phyloP scores from a whole-genome alignment of 1,284 basidiomycete species.

The Cutaneotrichosporon sp. region DNA sequence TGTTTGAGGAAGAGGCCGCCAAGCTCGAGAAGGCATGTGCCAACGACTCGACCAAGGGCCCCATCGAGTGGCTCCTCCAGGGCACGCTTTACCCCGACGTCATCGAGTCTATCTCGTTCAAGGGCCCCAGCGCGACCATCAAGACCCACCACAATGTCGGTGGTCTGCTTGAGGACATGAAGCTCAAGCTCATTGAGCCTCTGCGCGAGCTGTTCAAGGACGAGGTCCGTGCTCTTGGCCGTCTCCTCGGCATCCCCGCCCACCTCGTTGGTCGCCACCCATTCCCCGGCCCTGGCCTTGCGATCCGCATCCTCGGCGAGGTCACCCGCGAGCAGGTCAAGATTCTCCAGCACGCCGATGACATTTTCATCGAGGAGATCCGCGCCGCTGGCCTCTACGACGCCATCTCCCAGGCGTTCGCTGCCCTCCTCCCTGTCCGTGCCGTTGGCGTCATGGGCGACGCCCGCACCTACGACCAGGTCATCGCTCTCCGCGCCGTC shows the following conservation, averaged over 20 bases:
- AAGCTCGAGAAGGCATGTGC: constrained; percentile 68
- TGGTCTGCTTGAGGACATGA: constrained; percentile 95
- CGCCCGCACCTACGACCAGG: constrained; percentile 94
- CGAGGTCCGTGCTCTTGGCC: constrained; percentile 90
- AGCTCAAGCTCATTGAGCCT: constrained; percentile 97
- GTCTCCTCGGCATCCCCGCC: constrained; percentile 82
- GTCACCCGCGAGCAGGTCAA: constrained; percentile 89
- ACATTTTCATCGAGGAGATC: constrained; percentile 98
- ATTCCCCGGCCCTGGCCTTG: constrained; percentile 98
- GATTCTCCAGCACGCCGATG: constrained; percentile 91
- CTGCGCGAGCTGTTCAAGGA: constrained; percentile 98
- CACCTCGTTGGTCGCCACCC: constrained; percentile 94
- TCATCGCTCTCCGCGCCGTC: constrained; percentile 79
- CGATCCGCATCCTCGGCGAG: constrained; percentile 96
- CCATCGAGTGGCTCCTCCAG: constrained; percentile 94
- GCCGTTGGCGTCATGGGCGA: constrained; percentile 99
- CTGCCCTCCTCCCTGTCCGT: constrained; percentile 90
- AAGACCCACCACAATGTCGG: constrained; percentile 99
- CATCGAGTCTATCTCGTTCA: constrained; percentile 99
- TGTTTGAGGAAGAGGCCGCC: constrained; percentile 89
- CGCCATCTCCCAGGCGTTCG: constrained; percentile 94
- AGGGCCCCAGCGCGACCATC: constrained; percentile 97
- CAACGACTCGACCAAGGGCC: constrained; percentile 75
- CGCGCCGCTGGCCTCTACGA: constrained; percentile 86
- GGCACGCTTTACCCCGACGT: constrained; percentile 99